Conservation (phyloP, 2,329 filamentous ascomycete genomes). For the Trichoderma sp. region DNA sequence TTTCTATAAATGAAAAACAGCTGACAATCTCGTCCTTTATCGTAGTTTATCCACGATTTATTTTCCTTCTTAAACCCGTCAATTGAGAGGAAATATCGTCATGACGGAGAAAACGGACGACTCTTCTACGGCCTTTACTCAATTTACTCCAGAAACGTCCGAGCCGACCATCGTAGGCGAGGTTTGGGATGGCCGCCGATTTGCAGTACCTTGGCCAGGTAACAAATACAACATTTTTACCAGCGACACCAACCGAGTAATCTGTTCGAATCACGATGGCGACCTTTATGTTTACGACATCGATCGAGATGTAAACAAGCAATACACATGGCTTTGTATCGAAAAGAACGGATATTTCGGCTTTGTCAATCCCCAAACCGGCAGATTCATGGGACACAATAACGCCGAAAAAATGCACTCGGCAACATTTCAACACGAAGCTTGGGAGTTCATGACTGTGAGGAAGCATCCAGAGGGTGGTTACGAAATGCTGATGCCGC, state of each 20-base stretch:
- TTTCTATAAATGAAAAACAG: too few species aligned
- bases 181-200: background rate
- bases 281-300: constrained; percentile 2
- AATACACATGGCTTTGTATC: constrained; percentile 16
- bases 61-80: background rate
- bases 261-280: constrained; percentile 14
- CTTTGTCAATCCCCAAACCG: constrained; percentile 10
- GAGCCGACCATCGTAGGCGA: background rate
- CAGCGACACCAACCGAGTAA: constrained; percentile 5
- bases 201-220: constrained; percentile 22
- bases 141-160: background rate
- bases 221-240: constrained; percentile 22
- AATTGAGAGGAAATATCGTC: background rate
- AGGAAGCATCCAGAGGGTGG: constrained; percentile 18
- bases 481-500: constrained; percentile 19
- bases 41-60: background rate
- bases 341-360: constrained; percentile 20
- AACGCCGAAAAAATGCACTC: background rate
- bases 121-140: background rate
- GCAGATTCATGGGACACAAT: constrained; percentile 20
- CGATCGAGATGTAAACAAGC: background rate
- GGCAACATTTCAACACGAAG: background rate
- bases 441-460: constrained; percentile 10
- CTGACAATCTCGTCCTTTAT: too few species aligned
- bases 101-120: background rate